Percentiles rank a stretch among this genome's conserved stretches.
Evolutionary conservation across 495 filamentous ascomycete species (phyloP).

Genomic region (Platismatia glauca): DNA sequence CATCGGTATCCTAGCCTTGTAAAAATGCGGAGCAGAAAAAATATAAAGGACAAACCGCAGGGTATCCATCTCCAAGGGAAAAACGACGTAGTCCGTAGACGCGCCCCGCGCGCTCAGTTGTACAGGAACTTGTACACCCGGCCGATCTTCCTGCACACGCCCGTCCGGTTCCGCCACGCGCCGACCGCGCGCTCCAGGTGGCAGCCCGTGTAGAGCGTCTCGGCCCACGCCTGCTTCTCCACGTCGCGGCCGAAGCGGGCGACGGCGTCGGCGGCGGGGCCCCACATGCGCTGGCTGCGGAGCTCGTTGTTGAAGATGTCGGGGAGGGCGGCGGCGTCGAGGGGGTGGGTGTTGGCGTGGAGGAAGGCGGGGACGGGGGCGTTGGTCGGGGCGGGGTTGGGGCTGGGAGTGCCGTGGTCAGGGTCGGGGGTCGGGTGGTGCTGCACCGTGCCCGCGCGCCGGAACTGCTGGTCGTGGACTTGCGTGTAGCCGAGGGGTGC

Average conservation of each 20-base stretch:
- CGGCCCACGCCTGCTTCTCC: constrained; percentile 33
- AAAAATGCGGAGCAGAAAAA: no score
- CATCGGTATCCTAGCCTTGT: not conserved
- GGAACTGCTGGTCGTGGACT: constrained; percentile 24
- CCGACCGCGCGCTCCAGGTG: constrained; percentile 2
- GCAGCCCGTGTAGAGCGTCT: constrained; percentile 27
- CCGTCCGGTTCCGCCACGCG: constrained; percentile 12
- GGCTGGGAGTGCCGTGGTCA: constrained; percentile 30
- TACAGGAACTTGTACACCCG: constrained; percentile 15
- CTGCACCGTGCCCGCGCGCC: constrained; percentile 38
- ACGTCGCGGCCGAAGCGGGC: constrained; percentile 29
- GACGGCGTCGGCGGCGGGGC: constrained; percentile 33
- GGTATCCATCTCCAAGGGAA: no score
- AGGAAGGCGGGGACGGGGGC: constrained; percentile 23
- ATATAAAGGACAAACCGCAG: no score
- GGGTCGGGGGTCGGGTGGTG: constrained; percentile 39
- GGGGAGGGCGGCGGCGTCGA: constrained; percentile 27
- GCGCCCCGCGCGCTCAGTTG: not conserved
- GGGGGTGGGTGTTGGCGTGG: constrained; percentile 31
- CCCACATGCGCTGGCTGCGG: constrained; percentile 33
- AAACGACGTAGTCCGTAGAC: no score
- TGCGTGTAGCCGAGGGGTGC: constrained; percentile 34
- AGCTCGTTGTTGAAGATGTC: constrained; percentile 24
- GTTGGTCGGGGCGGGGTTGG: not conserved
- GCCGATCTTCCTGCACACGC: constrained; percentile 15